Conservation (phyloP, 176 grass and related monocot species). For the Panicum miliaceum region DNA sequence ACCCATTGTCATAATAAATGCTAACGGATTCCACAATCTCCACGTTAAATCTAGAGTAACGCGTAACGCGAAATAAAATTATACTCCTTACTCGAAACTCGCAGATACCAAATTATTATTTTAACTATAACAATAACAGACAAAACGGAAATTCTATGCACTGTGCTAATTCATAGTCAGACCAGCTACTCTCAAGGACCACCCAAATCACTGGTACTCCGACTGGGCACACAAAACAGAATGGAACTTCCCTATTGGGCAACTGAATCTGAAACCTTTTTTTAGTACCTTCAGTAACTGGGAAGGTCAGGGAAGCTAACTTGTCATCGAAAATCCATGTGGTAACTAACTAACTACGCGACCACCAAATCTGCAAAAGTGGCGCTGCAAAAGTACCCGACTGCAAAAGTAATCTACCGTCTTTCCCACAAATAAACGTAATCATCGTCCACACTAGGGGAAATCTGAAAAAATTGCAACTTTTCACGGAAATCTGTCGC, state of each 20-base stretch:
- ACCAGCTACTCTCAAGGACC: slow-evolving; percentile 15
- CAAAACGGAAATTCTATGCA: not conserved
- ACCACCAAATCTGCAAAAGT: slow-evolving; percentile 27
- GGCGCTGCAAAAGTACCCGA: not conserved
- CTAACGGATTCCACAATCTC: not conserved
- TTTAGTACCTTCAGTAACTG: not conserved
- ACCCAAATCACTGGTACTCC: not conserved
- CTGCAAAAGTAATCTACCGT: not conserved
- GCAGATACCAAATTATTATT: not conserved
- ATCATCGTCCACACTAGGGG: not conserved
- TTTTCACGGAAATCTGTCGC: not conserved
- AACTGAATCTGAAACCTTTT: slow-evolving; percentile 3
- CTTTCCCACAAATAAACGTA: slow-evolving; percentile 5
- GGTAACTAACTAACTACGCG: not conserved
- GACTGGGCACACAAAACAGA: not conserved
- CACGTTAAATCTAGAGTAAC: not conserved
- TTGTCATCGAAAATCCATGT: not conserved
- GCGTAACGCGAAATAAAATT: not conserved
- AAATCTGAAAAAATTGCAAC: not conserved
- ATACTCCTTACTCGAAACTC: not conserved
- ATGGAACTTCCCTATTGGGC: slow-evolving; percentile 6
- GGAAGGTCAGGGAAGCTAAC: not conserved
- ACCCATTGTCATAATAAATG: not conserved
- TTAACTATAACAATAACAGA: not conserved
- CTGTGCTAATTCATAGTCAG: slow-evolving; percentile 3